Evolutionary conservation across 208 protist genomes (phyloP).

Genomic region (Leishmania lainsoni): DNA sequence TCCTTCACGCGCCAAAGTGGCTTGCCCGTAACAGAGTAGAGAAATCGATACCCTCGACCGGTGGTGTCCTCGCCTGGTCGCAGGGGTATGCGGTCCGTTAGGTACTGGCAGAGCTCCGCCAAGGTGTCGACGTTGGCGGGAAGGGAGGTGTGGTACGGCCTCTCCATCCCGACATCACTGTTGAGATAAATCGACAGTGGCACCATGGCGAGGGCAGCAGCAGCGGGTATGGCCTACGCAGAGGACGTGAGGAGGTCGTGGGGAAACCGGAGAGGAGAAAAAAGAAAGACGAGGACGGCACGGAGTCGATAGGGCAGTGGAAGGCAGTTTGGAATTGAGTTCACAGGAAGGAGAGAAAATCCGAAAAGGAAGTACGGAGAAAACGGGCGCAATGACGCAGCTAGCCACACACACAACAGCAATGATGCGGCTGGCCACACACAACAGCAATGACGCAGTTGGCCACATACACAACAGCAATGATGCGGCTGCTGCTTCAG

Average conservation of each 20-base stretch:
- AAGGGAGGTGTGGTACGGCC: slow-evolving; percentile 38
- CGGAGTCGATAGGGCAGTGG: background rate
- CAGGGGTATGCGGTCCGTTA: slow-evolving; percentile 48
- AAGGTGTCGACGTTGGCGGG: slow-evolving; percentile 61
- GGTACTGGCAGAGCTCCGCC: slow-evolving; percentile 56
- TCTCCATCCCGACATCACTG: slow-evolving; percentile 55
- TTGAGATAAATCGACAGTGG: slow-evolving; percentile 61
- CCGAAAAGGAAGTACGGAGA: no score
- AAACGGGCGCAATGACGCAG: background rate
- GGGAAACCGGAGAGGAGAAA: background rate
- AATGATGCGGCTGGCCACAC: background rate
- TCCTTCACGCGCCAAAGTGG: slow-evolving; percentile 79
- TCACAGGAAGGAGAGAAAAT: no score
- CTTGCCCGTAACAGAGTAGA: slow-evolving; percentile 65
- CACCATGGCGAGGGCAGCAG: background rate
- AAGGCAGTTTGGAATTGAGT: no score
- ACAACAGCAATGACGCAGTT: background rate
- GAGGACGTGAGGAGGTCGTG: background rate
- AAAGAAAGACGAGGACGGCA: background rate
- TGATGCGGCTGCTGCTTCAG: background rate
- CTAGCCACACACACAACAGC: background rate
- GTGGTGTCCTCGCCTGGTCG: slow-evolving; percentile 26
- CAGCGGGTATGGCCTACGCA: background rate
- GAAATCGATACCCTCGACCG: slow-evolving; percentile 64
- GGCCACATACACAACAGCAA: background rate